Percentiles rank a stretch among this genome's conserved stretches.
Conservation (phyloP, 345 rosid species). For the Rhodamnia argentea region DNA sequence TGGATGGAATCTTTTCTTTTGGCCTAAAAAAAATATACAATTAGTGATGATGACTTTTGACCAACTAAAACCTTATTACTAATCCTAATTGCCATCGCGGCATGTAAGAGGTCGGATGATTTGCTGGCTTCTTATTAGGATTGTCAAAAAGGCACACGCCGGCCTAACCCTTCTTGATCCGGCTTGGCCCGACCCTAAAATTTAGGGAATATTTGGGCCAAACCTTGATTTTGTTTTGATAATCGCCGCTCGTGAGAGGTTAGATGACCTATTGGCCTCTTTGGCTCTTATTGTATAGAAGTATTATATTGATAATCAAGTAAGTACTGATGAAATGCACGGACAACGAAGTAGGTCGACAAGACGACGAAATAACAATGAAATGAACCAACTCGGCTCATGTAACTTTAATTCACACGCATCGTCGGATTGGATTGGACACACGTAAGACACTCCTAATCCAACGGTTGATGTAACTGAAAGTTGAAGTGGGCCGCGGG, state of each 20-base stretch:
- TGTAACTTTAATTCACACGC: background rate
- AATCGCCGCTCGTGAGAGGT: background rate
- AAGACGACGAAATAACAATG: background rate
- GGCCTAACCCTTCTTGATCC: too few relatives aligned
- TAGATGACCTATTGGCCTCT: background rate
- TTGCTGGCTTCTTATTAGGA: too few relatives aligned
- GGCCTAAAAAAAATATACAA: too few relatives aligned
- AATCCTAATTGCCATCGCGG: background rate
- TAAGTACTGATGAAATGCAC: background rate
- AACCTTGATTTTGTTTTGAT: too few relatives aligned
- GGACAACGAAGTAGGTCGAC: too few relatives aligned
- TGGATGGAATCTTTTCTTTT: too few relatives aligned
- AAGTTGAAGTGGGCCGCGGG: background rate
- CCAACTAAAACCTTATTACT: background rate
- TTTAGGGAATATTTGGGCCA: too few relatives aligned
- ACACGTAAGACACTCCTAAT: background rate
- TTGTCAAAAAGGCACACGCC: too few relatives aligned
- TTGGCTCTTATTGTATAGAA: background rate
- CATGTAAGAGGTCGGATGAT: background rate
- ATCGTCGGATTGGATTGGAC: accelerated
- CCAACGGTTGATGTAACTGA: background rate
- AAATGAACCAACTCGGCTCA: background rate
- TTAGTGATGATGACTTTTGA: background rate
- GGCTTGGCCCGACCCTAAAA: too few relatives aligned
- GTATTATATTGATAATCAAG: background rate